Percentiles rank a stretch among this genome's conserved stretches.
Evolutionary conservation across 208 protist genomes (phyloP).

Genomic region (Leishmania arabica): DNA sequence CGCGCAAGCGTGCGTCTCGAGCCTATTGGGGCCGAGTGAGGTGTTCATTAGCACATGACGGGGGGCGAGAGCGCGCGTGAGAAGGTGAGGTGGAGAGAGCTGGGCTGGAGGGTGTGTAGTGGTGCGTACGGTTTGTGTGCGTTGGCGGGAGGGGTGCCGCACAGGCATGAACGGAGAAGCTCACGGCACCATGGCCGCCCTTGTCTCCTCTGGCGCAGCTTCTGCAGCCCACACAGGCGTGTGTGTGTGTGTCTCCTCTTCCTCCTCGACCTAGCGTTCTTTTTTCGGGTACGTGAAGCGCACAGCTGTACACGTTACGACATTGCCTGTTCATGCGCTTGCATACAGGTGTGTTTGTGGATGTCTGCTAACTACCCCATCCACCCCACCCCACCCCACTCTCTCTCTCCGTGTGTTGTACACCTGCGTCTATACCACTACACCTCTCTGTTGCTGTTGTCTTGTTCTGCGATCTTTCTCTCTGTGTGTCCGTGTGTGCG

Average conservation of each 20-base stretch:
- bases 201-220: not conserved
- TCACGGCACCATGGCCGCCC: not conserved
- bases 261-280: not conserved
- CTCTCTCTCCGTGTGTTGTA: not conserved
- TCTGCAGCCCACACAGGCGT: not conserved
- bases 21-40: constrained; percentile 25
- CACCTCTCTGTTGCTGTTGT: not conserved
- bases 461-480: not conserved
- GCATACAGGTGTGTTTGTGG: not conserved
- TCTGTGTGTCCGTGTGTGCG: not conserved
- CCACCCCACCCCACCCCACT: not conserved
- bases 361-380: not conserved
- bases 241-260: not conserved
- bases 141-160: not conserved
- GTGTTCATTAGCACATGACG: not conserved
- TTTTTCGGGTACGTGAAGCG: not conserved
- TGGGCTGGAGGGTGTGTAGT: not conserved
- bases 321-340: not conserved
- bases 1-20: constrained; percentile 35
- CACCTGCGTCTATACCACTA: not conserved
- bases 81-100: not conserved
- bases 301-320: not conserved
- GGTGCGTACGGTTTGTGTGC: not conserved
- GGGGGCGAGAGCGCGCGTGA: not conserved
- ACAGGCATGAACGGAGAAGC: not conserved